Percentiles rank a stretch among this genome's conserved stretches.
These are phyloP conservation scores for Ceratobasidium theobromae DNA, from an alignment of 1,284 basidiomycete species.

Conservation along the genomic window DNA sequence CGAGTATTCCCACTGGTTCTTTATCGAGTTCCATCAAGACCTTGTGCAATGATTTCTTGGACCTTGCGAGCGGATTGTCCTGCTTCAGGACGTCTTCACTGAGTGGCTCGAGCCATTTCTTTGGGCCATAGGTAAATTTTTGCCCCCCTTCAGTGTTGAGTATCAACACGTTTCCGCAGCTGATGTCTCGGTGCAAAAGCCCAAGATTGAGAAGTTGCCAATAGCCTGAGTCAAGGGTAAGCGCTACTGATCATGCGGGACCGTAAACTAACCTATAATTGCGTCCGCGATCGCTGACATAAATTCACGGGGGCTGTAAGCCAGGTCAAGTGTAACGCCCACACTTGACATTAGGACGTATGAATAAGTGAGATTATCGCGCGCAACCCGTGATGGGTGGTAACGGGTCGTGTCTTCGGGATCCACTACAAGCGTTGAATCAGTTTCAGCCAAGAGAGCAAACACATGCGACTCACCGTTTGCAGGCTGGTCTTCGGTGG, in stretches of 20 bases:
- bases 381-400: background rate
- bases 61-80: background rate
- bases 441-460: background rate
- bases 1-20: background rate
- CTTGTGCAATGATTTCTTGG: background rate
- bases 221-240: background rate
- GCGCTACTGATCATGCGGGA: background rate
- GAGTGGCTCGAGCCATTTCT: background rate
- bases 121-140: background rate
- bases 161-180: constrained; percentile 15
- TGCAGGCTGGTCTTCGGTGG: background rate
- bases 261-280: background rate
- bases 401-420: background rate
- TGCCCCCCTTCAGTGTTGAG: background rate
- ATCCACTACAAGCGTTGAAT: background rate
- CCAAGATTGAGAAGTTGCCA: constrained; percentile 22
- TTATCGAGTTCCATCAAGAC: background rate
- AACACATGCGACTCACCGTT: background rate
- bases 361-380: constrained; percentile 2
- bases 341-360: constrained; percentile 18
- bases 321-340: background rate
- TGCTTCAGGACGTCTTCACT: background rate
- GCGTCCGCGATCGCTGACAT: constrained; percentile 8
- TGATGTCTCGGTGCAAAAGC: constrained; percentile 19
- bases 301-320: background rate